phyloP scores from a whole-genome alignment of 192 early-diverging fungal genomes.

The Coemansia sp. region DNA sequence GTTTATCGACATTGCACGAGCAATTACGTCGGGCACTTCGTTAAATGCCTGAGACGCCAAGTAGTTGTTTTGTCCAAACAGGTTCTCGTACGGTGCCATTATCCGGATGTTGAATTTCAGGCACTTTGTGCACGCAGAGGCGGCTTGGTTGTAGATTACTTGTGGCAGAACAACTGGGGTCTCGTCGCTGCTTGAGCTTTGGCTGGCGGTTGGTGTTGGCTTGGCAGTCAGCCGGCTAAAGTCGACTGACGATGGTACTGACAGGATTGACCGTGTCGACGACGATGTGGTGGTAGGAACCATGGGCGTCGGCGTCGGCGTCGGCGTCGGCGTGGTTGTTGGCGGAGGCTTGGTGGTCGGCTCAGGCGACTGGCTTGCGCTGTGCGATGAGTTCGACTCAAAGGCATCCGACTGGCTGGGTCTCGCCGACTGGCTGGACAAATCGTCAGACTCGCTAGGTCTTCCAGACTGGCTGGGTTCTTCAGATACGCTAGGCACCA shows the following conservation, averaged over 20 bases:
- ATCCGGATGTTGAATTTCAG: constrained; percentile 45
- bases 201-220: constrained; percentile 9
- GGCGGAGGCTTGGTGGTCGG: neutral
- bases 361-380: neutral
- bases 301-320: neutral
- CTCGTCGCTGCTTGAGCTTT: neutral
- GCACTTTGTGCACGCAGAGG: constrained; percentile 44
- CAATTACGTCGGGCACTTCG: constrained; percentile 33
- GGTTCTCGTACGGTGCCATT: constrained; percentile 44
- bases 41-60: constrained; percentile 49
- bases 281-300: constrained; percentile 11
- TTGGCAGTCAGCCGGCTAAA: constrained; percentile 35
- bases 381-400: neutral
- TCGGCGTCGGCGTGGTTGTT: neutral
- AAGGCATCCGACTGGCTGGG: neutral
- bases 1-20: constrained; percentile 37
- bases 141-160: constrained; percentile 38
- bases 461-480: neutral
- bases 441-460: neutral
- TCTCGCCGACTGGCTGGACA: neutral
- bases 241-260: constrained; percentile 48
- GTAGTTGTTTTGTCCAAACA: constrained; percentile 51
- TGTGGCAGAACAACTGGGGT: constrained; percentile 11
- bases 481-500: neutral
- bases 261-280: constrained; percentile 22